Evolutionary conservation across 1,284 basidiomycete genomes (phyloP).

Genomic region (Volvariella surrecta): DNA sequence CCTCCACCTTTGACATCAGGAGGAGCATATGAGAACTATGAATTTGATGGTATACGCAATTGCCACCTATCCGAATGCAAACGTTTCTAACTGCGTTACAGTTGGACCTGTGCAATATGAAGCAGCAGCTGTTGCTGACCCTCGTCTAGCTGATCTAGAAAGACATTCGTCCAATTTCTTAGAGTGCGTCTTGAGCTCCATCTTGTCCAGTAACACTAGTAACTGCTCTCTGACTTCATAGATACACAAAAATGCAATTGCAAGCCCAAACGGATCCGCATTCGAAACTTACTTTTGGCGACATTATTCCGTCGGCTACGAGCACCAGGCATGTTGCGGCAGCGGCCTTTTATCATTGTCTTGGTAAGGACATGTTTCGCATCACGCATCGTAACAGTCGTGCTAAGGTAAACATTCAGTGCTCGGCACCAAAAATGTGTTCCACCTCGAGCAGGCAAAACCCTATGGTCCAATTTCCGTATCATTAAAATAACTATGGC

Average conservation of each 20-base stretch:
- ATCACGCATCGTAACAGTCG: not conserved
- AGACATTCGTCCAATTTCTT: conserved; percentile 71
- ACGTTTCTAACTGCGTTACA: not conserved
- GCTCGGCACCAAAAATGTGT: conserved; percentile 55
- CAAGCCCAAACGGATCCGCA: conserved; percentile 41
- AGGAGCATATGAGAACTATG: conserved; percentile 44
- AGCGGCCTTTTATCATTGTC: conserved; percentile 72
- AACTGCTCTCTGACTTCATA: conserved; percentile 18
- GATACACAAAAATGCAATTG: conserved; percentile 71
- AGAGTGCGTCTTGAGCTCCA: conserved; percentile 38
- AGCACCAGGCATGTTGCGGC: conserved; percentile 70
- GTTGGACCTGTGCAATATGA: conserved; percentile 1
- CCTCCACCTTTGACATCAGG: conserved; percentile 30
- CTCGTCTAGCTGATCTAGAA: conserved; percentile 52
- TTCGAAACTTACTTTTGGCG: conserved; percentile 50
- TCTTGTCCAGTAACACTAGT: not conserved
- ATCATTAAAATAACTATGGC: conserved; percentile 11
- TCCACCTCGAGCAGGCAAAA: conserved; percentile 43
- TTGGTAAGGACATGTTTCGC: conserved; percentile 39
- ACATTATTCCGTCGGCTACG: conserved; percentile 51
- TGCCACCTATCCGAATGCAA: conserved; percentile 6
- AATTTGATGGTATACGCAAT: conserved; percentile 43
- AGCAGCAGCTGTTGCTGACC: conserved; percentile 40
- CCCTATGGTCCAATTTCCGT: conserved; percentile 44
- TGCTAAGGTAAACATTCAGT: conserved; percentile 27